Evolutionary conservation across 305 asterid genomes (phyloP).

Genomic region (Euphrasia arctica): DNA sequence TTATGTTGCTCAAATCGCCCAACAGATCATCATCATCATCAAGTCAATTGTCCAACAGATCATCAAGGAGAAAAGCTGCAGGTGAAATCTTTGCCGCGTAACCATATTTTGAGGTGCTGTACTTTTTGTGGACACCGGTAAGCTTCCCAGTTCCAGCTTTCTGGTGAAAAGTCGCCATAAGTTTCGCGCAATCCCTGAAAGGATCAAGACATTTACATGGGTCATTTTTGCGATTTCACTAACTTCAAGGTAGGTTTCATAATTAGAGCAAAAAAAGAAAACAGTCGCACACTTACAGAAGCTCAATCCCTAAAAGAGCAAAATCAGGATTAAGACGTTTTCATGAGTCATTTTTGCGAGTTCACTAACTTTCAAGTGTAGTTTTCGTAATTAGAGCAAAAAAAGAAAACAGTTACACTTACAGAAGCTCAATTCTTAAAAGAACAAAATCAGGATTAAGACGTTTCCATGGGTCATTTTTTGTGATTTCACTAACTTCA

Average conservation of each 20-base stretch:
- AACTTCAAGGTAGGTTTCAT: neutral
- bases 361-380: neutral
- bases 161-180: conserved; percentile 63
- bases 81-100: conserved; percentile 52
- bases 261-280: neutral
- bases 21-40: neutral
- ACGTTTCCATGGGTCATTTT: neutral
- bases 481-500: neutral
- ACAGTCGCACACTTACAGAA: conserved; percentile 41
- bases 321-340: no score
- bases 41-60: neutral
- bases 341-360: neutral
- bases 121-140: conserved; percentile 60
- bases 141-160: conserved; percentile 64
- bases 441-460: no score
- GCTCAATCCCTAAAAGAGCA: conserved; percentile 25
- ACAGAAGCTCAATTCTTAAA: conserved; percentile 43
- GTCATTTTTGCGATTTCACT: neutral
- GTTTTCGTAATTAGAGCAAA: neutral
- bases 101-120: conserved; percentile 58
- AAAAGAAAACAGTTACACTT: conserved; percentile 17
- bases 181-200: conserved; percentile 64
- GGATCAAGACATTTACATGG: neutral
- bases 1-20: conserved; percentile 37
- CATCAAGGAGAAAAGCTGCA: conserved; percentile 45